Conservation (phyloP, 257 asterid species). For the Capsicum rhomboideum region DNA sequence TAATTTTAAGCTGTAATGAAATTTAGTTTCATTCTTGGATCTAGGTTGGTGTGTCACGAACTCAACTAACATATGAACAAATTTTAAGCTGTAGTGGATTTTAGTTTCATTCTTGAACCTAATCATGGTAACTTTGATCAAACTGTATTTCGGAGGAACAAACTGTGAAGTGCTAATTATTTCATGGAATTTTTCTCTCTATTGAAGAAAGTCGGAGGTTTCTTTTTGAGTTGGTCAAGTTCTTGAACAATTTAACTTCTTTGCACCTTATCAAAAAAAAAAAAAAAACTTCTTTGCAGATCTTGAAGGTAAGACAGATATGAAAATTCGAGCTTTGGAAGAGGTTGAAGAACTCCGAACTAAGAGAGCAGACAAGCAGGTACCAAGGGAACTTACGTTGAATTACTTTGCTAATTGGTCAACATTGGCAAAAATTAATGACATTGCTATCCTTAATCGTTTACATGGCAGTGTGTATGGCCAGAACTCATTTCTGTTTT, state of each 20-base stretch:
- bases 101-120: neutral
- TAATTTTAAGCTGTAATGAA: neutral
- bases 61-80: neutral
- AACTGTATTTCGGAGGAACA: neutral
- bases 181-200: neutral
- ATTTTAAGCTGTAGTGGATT: neutral
- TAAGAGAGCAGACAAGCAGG: constrained; percentile 96
- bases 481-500: neutral
- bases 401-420: neutral
- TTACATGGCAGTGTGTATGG: constrained; percentile 2
- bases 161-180: neutral
- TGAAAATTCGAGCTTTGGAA: constrained; percentile 85
- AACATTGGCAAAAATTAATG: neutral
- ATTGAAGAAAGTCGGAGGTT: neutral
- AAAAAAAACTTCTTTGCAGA: constrained; percentile 32
- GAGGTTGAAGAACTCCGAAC: constrained; percentile 83
- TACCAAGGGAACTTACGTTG: constrained; percentile 9
- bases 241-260: neutral
- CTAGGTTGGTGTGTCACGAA: neutral
- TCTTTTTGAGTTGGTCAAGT: neutral
- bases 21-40: neutral
- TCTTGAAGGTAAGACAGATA: constrained; percentile 91
- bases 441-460: neutral
- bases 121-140: neutral
- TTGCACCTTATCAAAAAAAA: too few relatives aligned